Conservation (phyloP, 1,284 basidiomycete genomes). For the Puccinia brachypodii region DNA sequence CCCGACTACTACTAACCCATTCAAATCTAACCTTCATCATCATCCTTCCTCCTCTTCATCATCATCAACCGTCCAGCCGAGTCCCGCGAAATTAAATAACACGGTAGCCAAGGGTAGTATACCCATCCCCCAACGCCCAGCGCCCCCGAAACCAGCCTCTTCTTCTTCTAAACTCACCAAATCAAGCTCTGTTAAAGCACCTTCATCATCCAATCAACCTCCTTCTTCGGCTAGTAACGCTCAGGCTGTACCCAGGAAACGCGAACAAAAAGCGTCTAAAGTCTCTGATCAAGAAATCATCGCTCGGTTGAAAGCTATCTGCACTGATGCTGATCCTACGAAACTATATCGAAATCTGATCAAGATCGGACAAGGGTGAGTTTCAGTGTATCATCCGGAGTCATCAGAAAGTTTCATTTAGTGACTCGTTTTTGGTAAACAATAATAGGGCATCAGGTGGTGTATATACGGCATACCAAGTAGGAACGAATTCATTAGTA, state of each 20-base stretch:
- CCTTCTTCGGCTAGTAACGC: slow-evolving; percentile 62
- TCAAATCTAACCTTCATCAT: too few species aligned
- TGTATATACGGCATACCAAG: slow-evolving; percentile 96
- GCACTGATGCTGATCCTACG: slow-evolving; percentile 95
- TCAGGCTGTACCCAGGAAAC: slow-evolving; percentile 52
- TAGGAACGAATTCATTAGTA: slow-evolving; percentile 86
- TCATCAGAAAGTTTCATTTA: slow-evolving; percentile 44
- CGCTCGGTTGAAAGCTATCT: slow-evolving; percentile 85
- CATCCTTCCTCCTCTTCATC: slow-evolving; percentile 52
- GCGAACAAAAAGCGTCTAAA: slow-evolving; percentile 58
- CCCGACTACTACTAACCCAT: slow-evolving; percentile 49
- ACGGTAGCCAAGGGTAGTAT: slow-evolving; percentile 28
- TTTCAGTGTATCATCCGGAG: not conserved
- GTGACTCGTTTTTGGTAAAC: slow-evolving; percentile 39
- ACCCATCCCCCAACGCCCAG: slow-evolving; percentile 41
- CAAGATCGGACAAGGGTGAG: slow-evolving; percentile 96
- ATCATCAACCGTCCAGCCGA: slow-evolving; percentile 51
- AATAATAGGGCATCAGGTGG: slow-evolving; percentile 88
- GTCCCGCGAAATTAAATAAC: slow-evolving; percentile 41
- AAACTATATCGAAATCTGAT: slow-evolving; percentile 84
- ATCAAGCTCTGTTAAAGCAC: slow-evolving; percentile 49
- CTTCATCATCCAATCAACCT: slow-evolving; percentile 60
- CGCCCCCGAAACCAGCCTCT: slow-evolving; percentile 40
- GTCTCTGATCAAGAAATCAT: slow-evolving; percentile 80
- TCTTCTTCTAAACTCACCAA: slow-evolving; percentile 50